Base-by-base conservation (phyloP, 441 rosid species). In the Brassica balearica region DNA sequence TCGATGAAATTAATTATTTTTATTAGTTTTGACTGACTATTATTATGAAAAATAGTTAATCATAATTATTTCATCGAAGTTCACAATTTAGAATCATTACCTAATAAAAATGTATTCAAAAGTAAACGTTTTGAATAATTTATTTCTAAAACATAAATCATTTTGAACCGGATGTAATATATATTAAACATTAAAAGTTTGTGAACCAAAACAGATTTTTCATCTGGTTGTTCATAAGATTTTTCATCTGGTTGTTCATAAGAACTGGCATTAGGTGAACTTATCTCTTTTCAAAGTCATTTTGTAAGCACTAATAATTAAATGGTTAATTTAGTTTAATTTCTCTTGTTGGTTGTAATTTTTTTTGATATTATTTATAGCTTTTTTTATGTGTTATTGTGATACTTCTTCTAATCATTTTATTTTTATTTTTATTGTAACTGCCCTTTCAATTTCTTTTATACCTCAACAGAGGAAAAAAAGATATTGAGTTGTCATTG, bases 401-500 rank as follows among this genome's bases (percentile, higher is more conserved):
- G 19, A 10, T 62, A 27, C 20, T 61, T 25, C 14, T 59, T 8
- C 7, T 34, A 34, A 59, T 7, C 22, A 60, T 15, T 64, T 63
- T 64, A 8, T 8, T 15, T 15, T 15, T 2, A 7, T 64, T 25
- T 25, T 25, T 25, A 25, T 25, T 64, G 68, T 64, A 15, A 64
- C 17, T 51, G 46, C 65, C 27, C 19, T 6, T 22, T 25, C 53
- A 22, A 9, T 65, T 34, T 74, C 9, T 55, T 27, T 58, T 58
- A 56, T 23, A 8, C 8, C 10, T 27, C 65, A 55, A 14, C 22
- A 14, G 43, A 11, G 43, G 65, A 10, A n/a, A 62, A 61, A 10
- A 9, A 14, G 19, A 12, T 10, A 32, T 15, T 51, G 75, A 69
- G 70, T 61, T 76, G 80, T 62, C 58, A 0, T 10, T 34, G 27